phyloP scores from a whole-genome alignment of 1,284 basidiomycete species.

The Exobasidium rhododendri region DNA sequence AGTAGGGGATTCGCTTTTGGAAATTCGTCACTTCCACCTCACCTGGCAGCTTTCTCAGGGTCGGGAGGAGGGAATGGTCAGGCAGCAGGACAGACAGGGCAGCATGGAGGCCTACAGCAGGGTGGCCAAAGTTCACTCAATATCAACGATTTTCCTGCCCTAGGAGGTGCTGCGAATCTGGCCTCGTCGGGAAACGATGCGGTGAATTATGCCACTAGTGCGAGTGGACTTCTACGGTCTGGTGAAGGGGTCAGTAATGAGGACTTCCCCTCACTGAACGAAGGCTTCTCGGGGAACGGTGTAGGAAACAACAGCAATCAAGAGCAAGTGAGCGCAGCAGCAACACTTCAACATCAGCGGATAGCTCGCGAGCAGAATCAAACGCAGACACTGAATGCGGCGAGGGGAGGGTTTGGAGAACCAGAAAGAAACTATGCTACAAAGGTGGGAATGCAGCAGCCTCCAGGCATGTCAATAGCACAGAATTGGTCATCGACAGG shows the following conservation, averaged over 20 bases:
- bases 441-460: conserved; percentile 27
- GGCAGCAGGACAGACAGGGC: background rate
- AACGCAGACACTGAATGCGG: conserved; percentile 31
- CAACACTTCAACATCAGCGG: conserved; percentile 45
- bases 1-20: conserved; percentile 31
- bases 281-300: background rate
- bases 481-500: conserved; percentile 3
- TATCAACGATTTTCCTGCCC: conserved; percentile 18
- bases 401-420: conserved; percentile 45
- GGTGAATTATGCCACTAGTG: conserved; percentile 9
- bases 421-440: conserved; percentile 36
- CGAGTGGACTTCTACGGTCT: conserved; percentile 6
- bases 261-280: conserved; percentile 47
- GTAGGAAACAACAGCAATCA: conserved; percentile 11
- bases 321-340: conserved; percentile 45
- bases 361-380: conserved; percentile 41
- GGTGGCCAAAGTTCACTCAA: conserved; percentile 7
- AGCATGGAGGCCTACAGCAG: background rate
- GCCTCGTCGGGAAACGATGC: background rate
- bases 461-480: conserved; percentile 12
- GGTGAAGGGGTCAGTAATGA: conserved; percentile 23
- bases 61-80: conserved; percentile 21
- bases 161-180: conserved; percentile 5
- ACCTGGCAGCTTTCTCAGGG: conserved; percentile 15
- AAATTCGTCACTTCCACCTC: conserved; percentile 16